phyloP scores from a whole-genome alignment of 306 rosid species.

The Acacia crassicarpa region DNA sequence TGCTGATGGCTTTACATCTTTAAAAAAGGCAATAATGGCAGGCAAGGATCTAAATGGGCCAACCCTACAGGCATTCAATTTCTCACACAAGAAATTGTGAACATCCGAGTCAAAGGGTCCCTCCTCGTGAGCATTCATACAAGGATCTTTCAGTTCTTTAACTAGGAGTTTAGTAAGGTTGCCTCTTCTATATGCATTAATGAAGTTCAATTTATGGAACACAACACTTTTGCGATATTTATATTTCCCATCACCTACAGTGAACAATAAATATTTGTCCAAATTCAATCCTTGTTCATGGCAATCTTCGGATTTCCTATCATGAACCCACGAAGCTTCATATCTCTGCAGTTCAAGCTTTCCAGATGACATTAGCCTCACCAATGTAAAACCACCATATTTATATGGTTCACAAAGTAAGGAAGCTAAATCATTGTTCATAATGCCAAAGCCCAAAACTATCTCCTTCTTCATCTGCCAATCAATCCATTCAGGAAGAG shows the following conservation, averaged over 20 bases:
- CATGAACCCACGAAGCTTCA: conserved; percentile 45
- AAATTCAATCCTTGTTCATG: conserved; percentile 35
- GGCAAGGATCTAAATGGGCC: conserved; percentile 51
- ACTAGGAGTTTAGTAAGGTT: conserved; percentile 41
- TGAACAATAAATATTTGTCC: conserved; percentile 40
- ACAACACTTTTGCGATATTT: conserved; percentile 39
- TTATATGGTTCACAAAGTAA: conserved; percentile 49
- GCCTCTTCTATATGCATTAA: conserved; percentile 50
- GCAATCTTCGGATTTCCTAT: conserved; percentile 33
- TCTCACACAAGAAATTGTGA: conserved; percentile 62
- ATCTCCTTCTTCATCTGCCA: conserved; percentile 77
- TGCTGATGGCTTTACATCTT: conserved; percentile 34
- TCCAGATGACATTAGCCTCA: conserved; percentile 69
- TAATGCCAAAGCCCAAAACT: conserved; percentile 63
- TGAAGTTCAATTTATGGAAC: conserved; percentile 51
- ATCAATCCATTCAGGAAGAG: conserved; percentile 71
- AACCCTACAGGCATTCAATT: conserved; percentile 55
- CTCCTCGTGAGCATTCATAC: conserved; percentile 11
- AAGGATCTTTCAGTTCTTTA: conserved; percentile 29
- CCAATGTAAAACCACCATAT: conserved; percentile 64
- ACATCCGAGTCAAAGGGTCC: conserved; percentile 36
- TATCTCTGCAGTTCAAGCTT: conserved; percentile 69
- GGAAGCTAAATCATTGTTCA: conserved; percentile 45
- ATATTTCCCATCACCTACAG: conserved; percentile 43
- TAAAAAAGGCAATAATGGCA: conserved; percentile 44